A percentile compares a stretch with the other conserved stretches of the same genome.
Conservation (phyloP, 257 asterid species). For the Striga asiatica region DNA sequence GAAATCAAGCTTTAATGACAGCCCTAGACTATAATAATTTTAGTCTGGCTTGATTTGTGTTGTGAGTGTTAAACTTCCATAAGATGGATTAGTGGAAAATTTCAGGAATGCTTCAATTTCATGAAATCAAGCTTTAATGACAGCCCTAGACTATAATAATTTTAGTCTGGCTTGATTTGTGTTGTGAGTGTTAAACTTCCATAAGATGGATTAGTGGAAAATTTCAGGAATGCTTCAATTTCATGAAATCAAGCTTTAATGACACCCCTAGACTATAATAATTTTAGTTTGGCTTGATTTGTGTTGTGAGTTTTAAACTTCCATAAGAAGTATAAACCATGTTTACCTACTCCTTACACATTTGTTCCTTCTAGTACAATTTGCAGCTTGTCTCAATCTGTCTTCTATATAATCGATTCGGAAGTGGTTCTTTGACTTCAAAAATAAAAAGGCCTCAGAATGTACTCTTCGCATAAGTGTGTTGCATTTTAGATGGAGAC, state of each 20-base stretch:
- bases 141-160: too few relatives aligned
- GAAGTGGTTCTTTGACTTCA: slow-evolving; percentile 7
- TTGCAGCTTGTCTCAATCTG: not conserved
- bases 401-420: slow-evolving; percentile 1
- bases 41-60: not conserved
- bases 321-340: slow-evolving; percentile 8
- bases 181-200: too few relatives aligned
- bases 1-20: not conserved
- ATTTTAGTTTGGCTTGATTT: not conserved
- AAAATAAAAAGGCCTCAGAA: not conserved
- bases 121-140: too few relatives aligned
- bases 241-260: too few relatives aligned
- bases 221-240: too few relatives aligned
- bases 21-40: not conserved
- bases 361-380: slow-evolving; percentile 10
- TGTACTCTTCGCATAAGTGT: not conserved
- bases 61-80: not conserved
- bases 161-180: too few relatives aligned
- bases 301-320: not conserved
- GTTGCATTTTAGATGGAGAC: not conserved
- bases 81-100: too few relatives aligned
- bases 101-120: too few relatives aligned
- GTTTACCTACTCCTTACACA: not conserved
- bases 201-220: too few relatives aligned
- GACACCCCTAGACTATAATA: not conserved